A percentile compares a stretch with the other conserved stretches of the same genome.
phyloP scores from a whole-genome alignment of 129 eudicot species.

The Chrysanthemum makinoi region DNA sequence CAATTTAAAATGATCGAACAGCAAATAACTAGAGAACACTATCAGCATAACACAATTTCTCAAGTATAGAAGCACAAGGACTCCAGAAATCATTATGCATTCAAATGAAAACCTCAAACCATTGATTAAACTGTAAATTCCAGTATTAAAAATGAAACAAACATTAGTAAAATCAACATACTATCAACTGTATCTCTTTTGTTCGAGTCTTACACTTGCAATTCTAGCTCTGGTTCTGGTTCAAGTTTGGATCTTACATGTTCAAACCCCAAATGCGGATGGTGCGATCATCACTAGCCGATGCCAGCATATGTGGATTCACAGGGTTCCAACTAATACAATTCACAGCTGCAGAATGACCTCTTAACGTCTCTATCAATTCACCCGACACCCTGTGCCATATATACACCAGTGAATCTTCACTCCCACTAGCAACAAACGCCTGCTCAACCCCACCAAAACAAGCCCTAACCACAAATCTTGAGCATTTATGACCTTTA shows the following conservation, averaged over 20 bases:
- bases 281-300: slow-evolving; percentile 86
- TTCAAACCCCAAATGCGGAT: slow-evolving; percentile 86
- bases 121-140: slow-evolving; percentile 8
- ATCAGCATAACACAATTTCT: not conserved
- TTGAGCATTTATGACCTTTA: slow-evolving; percentile 82
- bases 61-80: not conserved
- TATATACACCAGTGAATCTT: slow-evolving; percentile 97
- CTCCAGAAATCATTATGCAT: slow-evolving; percentile 8
- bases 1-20: slow-evolving; percentile 2
- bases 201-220: slow-evolving; percentile 1
- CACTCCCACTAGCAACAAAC: slow-evolving; percentile 93
- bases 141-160: not conserved
- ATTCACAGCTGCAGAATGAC: slow-evolving; percentile 90
- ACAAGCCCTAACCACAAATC: slow-evolving; percentile 80
- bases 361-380: slow-evolving; percentile 54
- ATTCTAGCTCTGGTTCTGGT: not conserved
- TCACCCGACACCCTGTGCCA: slow-evolving; percentile 83
- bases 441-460: slow-evolving; percentile 92
- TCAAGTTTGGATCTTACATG: not conserved
- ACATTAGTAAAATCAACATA: slow-evolving; percentile 1
- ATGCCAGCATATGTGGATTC: slow-evolving; percentile 90
- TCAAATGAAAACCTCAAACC: slow-evolving; percentile 5
- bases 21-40: not conserved
- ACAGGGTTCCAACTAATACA: slow-evolving; percentile 92
- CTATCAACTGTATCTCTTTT: not conserved